These are phyloP conservation scores for Venturiaceae sp. DNA, from an alignment of 2,329 filamentous ascomycete species.

Conservation along the genomic window DNA sequence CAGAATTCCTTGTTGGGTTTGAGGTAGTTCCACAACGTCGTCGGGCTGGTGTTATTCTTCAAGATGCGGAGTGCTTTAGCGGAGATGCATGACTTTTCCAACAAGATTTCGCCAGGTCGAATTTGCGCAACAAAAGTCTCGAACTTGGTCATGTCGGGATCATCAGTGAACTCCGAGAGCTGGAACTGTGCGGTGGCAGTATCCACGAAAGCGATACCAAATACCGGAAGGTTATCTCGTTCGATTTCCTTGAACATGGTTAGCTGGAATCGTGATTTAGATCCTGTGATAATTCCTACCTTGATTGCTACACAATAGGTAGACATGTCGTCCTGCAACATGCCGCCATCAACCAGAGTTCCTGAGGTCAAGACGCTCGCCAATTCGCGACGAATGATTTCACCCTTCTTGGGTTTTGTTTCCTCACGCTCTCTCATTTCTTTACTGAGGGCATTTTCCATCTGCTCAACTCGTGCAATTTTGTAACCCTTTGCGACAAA, in stretches of 20 bases:
- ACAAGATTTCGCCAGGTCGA: constrained; percentile 73
- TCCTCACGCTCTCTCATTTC: constrained; percentile 93
- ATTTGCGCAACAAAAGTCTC: constrained; percentile 95
- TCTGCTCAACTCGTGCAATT: constrained; percentile 91
- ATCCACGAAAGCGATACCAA: constrained; percentile 90
- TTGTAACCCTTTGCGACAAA: constrained; percentile 98
- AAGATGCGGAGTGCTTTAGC: constrained; percentile 85
- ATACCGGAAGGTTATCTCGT: constrained; percentile 64
- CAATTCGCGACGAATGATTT: constrained; percentile 85
- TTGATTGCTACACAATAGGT: constrained; percentile 96
- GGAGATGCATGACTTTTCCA: constrained; percentile 75
- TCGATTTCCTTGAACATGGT: constrained; percentile 31
- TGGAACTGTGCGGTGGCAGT: constrained; percentile 94
- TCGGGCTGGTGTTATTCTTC: constrained; percentile 89
- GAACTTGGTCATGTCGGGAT: constrained; percentile 89
- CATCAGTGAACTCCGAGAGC: constrained; percentile 84
- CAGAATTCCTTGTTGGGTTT: constrained; percentile 86
- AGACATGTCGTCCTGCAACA: constrained; percentile 97
- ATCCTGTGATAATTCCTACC: too few relatives aligned
- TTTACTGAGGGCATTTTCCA: constrained; percentile 90
- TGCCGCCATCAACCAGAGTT: constrained; percentile 87
- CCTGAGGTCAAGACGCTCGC: constrained; percentile 85
- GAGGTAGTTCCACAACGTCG: constrained; percentile 89
- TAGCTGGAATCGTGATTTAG: not conserved
- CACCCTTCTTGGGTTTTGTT: constrained; percentile 54